These are phyloP conservation scores for Anthracocystis setariae DNA, from an alignment of 1,284 basidiomycete species.

Conservation along the genomic window DNA sequence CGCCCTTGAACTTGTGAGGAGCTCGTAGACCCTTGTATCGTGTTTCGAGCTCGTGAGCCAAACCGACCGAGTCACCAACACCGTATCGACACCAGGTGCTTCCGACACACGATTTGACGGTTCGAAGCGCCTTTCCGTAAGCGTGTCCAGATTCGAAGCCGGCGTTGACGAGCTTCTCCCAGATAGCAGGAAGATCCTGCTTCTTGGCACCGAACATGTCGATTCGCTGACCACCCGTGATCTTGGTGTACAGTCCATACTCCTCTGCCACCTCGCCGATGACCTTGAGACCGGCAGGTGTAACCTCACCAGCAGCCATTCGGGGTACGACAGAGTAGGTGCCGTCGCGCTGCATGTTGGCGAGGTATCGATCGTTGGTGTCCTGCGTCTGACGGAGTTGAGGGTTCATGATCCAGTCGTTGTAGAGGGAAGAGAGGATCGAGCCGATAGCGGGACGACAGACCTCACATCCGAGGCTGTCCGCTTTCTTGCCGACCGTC, in stretches of 20 bases:
- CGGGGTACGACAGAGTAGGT: slow-evolving; percentile 80
- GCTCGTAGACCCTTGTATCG: slow-evolving; percentile 77
- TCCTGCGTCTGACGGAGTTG: slow-evolving; percentile 78
- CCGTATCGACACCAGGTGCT: slow-evolving; percentile 80
- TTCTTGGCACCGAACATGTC: slow-evolving; percentile 81
- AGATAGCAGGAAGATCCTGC: slow-evolving; percentile 79
- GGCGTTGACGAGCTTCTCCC: slow-evolving; percentile 76
- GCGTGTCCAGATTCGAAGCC: slow-evolving; percentile 82
- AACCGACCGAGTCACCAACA: slow-evolving; percentile 78
- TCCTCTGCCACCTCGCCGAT: slow-evolving; percentile 79
- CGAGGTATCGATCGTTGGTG: slow-evolving; percentile 76
- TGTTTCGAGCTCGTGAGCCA: slow-evolving; percentile 79
- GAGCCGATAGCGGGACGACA: slow-evolving; percentile 79
- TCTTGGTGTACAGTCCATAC: slow-evolving; percentile 73
- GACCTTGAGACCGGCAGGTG: slow-evolving; percentile 76
- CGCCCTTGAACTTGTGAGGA: slow-evolving; percentile 81
- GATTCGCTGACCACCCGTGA: slow-evolving; percentile 73
- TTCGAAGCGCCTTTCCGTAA: slow-evolving; percentile 75
- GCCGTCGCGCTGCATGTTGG: slow-evolving; percentile 80
- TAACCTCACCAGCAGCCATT: slow-evolving; percentile 77
- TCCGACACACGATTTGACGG: slow-evolving; percentile 75
- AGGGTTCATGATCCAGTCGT: slow-evolving; percentile 77
- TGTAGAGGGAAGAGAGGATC: slow-evolving; percentile 77
- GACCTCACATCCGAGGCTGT: slow-evolving; percentile 77
- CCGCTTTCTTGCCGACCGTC: slow-evolving; percentile 71